Evolutionary conservation across 2,329 filamentous ascomycete species (phyloP), one percentile per base, ranked within the genome.

Genomic region (Parastagonospora avenae): DNA sequence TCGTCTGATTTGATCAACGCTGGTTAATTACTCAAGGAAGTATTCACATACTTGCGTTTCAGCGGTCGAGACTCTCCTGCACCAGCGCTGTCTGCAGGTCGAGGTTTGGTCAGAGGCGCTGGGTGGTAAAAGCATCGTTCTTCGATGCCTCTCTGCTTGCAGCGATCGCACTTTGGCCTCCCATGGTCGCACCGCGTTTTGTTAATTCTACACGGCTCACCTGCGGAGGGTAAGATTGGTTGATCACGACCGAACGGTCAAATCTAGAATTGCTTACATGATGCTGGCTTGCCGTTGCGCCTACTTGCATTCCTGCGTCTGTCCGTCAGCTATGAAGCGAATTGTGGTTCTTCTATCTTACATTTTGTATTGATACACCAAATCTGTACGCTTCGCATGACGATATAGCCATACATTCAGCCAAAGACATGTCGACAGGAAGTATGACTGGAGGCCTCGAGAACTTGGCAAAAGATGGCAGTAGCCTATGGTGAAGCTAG

Each of bases 121-220:
- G 70, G 69, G 50, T 72, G 68, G 48, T 73, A 72, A 52, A 69
- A 70, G 42, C 70, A 73, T 11, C 61, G 55, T 1, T 71, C 67
- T 37, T 64, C 57, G 10, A 71, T 70, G 14, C 70, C 68, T 27
- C 68, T 61, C 36, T 71, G 68, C 10, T 59, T 55, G 48, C 70
- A 73, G 27, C 68, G 64, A 44, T 67, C 59, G 42, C 70, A 73
- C 45, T 63, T 71, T 0, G 69, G 70, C 31, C 55, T 59, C 2
- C 59, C 57, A 38, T 71, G 68, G 46, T 72, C 70, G 38, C 68
- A 73, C 43, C 62, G 62, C 6, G 67, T 71, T 35, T 70, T 72
- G 52, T 71, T 71, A 37, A 68, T 47, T 31, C 68, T 58, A 51
- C 68, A 71, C 12, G 68, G 68, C 48, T 71, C 68, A 48, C 19